Evolutionary conservation across 2,329 filamentous ascomycete genomes (phyloP).

Genomic region (Myriangium duriaei): DNA sequence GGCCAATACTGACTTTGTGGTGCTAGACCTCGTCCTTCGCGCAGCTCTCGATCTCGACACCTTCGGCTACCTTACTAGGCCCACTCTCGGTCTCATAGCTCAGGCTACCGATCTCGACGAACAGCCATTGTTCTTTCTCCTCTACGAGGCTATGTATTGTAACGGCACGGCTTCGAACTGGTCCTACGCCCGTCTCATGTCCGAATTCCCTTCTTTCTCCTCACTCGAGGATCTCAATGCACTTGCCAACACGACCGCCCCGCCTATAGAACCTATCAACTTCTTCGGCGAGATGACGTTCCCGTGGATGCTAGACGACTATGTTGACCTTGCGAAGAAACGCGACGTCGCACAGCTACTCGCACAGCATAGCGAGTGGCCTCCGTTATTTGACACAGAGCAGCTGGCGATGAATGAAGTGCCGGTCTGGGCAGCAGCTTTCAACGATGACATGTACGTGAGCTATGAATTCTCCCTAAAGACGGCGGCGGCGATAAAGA

Average conservation of each 20-base stretch:
- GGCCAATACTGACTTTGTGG: constrained; percentile 1
- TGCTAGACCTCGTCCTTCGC: constrained; percentile 50
- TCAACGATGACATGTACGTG: constrained; percentile 60
- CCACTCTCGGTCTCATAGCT: constrained; percentile 59
- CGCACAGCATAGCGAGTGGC: constrained; percentile 58
- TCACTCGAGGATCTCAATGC: too few relatives aligned
- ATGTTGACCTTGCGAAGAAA: constrained; percentile 60
- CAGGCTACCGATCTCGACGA: constrained; percentile 56
- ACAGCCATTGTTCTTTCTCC: constrained; percentile 68
- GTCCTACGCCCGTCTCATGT: too few relatives aligned
- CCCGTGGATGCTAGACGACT: constrained; percentile 71
- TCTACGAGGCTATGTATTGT: constrained; percentile 85
- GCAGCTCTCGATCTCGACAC: constrained; percentile 60
- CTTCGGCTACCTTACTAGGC: constrained; percentile 62
- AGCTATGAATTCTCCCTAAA: constrained; percentile 61
- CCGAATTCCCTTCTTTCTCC: constrained; percentile 9
- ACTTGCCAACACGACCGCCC: too few relatives aligned
- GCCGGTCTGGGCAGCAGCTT: constrained; percentile 75
- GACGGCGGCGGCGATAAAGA: constrained; percentile 62
- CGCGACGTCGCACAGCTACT: constrained; percentile 57
- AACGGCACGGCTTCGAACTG: constrained; percentile 57
- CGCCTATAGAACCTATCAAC: constrained; percentile 56
- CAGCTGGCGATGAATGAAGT: constrained; percentile 66
- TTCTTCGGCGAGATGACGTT: constrained; percentile 93
- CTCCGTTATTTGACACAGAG: constrained; percentile 59